Conservation (phyloP, 345 rosid species). For the Abelmoschus esculentus region DNA sequence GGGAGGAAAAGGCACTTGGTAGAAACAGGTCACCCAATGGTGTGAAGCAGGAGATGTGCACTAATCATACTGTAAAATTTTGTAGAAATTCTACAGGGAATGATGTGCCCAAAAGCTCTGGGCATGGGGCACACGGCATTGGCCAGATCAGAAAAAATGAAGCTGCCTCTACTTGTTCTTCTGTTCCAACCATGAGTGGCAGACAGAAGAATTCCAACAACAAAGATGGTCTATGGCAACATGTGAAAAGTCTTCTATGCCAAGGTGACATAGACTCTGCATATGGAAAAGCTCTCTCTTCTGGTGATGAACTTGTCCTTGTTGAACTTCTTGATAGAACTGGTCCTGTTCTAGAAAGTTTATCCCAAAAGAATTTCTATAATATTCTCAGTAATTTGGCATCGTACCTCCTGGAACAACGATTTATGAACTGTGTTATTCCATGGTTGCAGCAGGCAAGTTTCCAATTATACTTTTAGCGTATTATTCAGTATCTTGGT, state of each 20-base stretch:
- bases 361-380: slow-evolving; percentile 52
- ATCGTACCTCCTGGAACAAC: slow-evolving; percentile 54
- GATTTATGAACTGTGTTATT: slow-evolving; percentile 51
- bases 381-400: slow-evolving; percentile 62
- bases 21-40: slow-evolving; percentile 41
- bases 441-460: slow-evolving; percentile 96
- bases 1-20: slow-evolving; percentile 46
- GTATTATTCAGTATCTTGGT: slow-evolving; percentile 1
- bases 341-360: slow-evolving; percentile 68
- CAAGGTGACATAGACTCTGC: slow-evolving; percentile 79
- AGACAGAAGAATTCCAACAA: slow-evolving; percentile 29
- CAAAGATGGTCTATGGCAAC: slow-evolving; percentile 43
- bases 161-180: slow-evolving; percentile 27
- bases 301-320: slow-evolving; percentile 55
- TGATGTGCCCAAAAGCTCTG: slow-evolving; percentile 38
- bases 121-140: slow-evolving; percentile 30
- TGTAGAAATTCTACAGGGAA: slow-evolving; percentile 32
- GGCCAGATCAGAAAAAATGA: slow-evolving; percentile 32
- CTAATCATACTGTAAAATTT: slow-evolving; percentile 26
- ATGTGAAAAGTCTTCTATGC: slow-evolving; percentile 44
- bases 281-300: slow-evolving; percentile 63
- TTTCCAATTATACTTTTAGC: not conserved
- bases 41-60: slow-evolving; percentile 35
- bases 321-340: slow-evolving; percentile 82
- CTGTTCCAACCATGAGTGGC: slow-evolving; percentile 25